Percentiles rank a stretch among this genome's conserved stretches.
Conservation (phyloP, 768 basidiomycete species). For the Strobilomyces echinocephalus region DNA sequence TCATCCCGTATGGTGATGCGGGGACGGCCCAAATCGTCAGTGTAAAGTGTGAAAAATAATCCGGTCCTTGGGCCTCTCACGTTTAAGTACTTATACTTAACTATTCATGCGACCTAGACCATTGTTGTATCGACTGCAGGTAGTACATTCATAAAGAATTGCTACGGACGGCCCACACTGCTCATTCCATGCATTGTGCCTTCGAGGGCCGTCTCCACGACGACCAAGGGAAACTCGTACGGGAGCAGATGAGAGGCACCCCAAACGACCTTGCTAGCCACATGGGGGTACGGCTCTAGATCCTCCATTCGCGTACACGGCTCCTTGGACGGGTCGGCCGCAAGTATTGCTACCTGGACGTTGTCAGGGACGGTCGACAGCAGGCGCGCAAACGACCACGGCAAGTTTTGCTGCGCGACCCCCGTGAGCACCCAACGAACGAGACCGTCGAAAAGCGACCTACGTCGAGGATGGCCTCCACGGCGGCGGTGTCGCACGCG, state of each 20-base stretch:
- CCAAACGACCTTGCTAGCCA: slow-evolving; percentile 2
- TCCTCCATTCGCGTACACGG: slow-evolving; percentile 1
- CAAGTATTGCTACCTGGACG: slow-evolving; percentile 9
- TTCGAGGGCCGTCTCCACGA: slow-evolving; percentile 13
- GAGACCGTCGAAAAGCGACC: not conserved
- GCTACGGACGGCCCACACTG: not conserved
- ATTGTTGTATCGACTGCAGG: not conserved
- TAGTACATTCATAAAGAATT: not conserved
- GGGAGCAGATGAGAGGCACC: slow-evolving; percentile 15
- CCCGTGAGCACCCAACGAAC: not conserved
- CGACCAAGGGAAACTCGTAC: slow-evolving; percentile 9
- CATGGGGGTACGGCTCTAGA: slow-evolving; percentile 2
- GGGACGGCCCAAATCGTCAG: slow-evolving; percentile 47
- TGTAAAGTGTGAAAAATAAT: slow-evolving; percentile 39
- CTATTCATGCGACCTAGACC: not conserved
- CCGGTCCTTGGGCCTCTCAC: not conserved
- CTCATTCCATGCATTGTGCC: not conserved
- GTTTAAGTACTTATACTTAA: not conserved
- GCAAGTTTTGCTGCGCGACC: slow-evolving; percentile 15
- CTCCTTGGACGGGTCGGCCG: slow-evolving; percentile 9
- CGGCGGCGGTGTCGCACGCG: slow-evolving; percentile 7
- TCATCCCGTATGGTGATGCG: slow-evolving; percentile 55
- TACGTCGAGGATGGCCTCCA: slow-evolving; percentile 14
- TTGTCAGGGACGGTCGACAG: slow-evolving; percentile 4
- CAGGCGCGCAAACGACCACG: slow-evolving; percentile 20